Evolutionary conservation across 495 filamentous ascomycete genomes (phyloP).

Genomic region (Daldinia loculata): DNA sequence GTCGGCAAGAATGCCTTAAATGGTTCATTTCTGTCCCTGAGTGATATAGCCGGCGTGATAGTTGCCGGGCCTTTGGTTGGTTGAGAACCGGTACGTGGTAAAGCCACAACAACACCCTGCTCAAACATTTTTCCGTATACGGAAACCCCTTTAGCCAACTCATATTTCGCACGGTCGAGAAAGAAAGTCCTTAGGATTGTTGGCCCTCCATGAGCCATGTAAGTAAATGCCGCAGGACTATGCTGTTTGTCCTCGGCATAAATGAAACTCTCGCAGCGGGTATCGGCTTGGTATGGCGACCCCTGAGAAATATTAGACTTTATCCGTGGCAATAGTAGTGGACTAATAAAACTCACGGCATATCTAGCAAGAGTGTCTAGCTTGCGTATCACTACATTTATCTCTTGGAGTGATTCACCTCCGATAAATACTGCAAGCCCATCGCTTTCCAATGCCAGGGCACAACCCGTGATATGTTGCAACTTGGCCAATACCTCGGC

Average conservation of each 20-base stretch:
- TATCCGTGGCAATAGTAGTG: not conserved
- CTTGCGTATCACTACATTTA: slow-evolving; percentile 42
- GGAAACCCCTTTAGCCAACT: not conserved
- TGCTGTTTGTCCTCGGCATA: slow-evolving; percentile 49
- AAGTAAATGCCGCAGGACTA: slow-evolving; percentile 46
- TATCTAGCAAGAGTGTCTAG: slow-evolving; percentile 49
- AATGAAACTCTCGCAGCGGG: slow-evolving; percentile 41
- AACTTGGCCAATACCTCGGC: slow-evolving; percentile 35
- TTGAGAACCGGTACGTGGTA: not conserved
- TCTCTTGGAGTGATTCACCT: slow-evolving; percentile 22
- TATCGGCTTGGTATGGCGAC: not conserved
- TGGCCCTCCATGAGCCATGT: slow-evolving; percentile 37
- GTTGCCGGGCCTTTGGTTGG: not conserved
- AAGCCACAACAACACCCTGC: slow-evolving; percentile 27
- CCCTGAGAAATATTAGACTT: slow-evolving; percentile 5
- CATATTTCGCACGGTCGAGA: slow-evolving; percentile 25
- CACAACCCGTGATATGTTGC: slow-evolving; percentile 37
- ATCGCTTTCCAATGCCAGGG: slow-evolving; percentile 35
- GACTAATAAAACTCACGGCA: slow-evolving; percentile 43
- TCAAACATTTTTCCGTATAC: slow-evolving; percentile 30
- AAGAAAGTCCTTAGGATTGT: slow-evolving; percentile 23
- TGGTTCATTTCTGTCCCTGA: not conserved
- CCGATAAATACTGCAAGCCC: slow-evolving; percentile 50
- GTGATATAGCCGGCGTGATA: slow-evolving; percentile 27
- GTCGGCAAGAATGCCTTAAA: slow-evolving; percentile 14